These are phyloP conservation scores for Aspergillus incahuasiensis DNA, from an alignment of 495 filamentous ascomycete species.

Conservation along the genomic window DNA sequence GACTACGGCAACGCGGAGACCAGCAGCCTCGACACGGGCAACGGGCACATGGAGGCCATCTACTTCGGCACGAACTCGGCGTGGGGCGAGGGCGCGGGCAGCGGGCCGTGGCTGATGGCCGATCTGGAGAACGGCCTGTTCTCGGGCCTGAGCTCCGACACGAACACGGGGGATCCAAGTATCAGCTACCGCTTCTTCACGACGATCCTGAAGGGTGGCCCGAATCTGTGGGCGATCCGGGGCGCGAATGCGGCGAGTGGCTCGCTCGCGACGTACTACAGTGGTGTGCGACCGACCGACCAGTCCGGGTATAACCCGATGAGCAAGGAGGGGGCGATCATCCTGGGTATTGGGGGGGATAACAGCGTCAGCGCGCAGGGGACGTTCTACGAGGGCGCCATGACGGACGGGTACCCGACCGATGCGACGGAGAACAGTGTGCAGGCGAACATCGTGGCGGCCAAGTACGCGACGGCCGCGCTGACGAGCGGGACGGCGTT, in stretches of 20 bases:
- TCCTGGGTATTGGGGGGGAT: constrained; percentile 13
- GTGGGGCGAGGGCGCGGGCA: constrained; percentile 44
- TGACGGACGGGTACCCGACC: constrained; percentile 55
- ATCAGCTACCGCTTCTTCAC: constrained; percentile 49
- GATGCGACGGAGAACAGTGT: constrained; percentile 51
- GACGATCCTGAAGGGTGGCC: constrained; percentile 46
- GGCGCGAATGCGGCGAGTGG: constrained; percentile 51
- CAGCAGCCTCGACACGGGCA: constrained; percentile 48
- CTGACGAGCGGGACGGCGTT: constrained; percentile 46
- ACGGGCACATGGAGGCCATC: constrained; percentile 59
- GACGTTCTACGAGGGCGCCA: constrained; percentile 58
- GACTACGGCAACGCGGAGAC: constrained; percentile 60
- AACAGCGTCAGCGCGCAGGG: constrained; percentile 53
- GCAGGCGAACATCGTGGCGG: constrained; percentile 55
- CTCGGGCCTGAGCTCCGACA: constrained; percentile 36
- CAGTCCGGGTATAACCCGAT: constrained; percentile 53
- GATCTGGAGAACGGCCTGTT: constrained; percentile 58
- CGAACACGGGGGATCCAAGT: constrained; percentile 45
- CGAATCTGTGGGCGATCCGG: constrained; percentile 51
- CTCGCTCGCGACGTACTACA: constrained; percentile 51
- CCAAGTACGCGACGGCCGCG: constrained; percentile 44
- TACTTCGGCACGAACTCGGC: constrained; percentile 46
- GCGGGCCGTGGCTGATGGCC: constrained; percentile 57
- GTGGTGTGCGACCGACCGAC: constrained; percentile 41
- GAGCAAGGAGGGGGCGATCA: constrained; percentile 45